Evolutionary conservation across 257 asterid genomes (phyloP), one percentile per base, ranked within the genome.

Genomic region (Paulownia fortunei): DNA sequence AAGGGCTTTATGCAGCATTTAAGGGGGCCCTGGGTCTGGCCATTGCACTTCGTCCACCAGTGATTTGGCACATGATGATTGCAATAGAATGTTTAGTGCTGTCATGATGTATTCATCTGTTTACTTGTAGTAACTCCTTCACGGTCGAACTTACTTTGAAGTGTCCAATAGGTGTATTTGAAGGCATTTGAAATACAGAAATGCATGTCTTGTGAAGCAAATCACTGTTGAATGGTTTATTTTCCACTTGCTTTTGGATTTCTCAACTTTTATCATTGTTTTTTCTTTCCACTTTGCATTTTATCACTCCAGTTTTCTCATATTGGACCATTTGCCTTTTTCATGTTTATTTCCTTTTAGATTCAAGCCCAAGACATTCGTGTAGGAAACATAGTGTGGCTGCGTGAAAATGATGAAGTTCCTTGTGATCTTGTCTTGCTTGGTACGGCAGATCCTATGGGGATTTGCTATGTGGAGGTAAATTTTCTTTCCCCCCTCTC

Each of bases 361-460:
- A 86, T 93, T 79, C 94, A 92, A 90, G 93, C 99, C 60, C 99
- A 96, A 87, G 89, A 96, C 72, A 82, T 96, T 85, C 87, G 76
- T 82, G 94, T 93, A 71, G 99, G 99, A 47, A 92, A 90, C 88
- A 83, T 96, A 56, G 98, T 96, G 52, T 96, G 98, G 99, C 88
- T 96, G 76, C 98, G 99, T 23, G 99, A 96, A 87, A 96, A 96
- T 89, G 99, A 96, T 84, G 99, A 96, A 85, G 97, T 92, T 67
- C 98, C 99, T 74, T 96, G 98, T 85, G 99, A 96, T 90, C 93
- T 96, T 74, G 89, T 92, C 76, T 86, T 96, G 85, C 92, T 96
- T 79, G 99, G 99, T 82, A 87, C 98, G 24, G 86, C 98, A 72
- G 99, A 96, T 84, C 92, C 97, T 44, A 96, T 80, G 83, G 99